Base-by-base conservation (phyloP, 2,329 filamentous ascomycete genomes). In the Hypoxylon sp. region DNA sequence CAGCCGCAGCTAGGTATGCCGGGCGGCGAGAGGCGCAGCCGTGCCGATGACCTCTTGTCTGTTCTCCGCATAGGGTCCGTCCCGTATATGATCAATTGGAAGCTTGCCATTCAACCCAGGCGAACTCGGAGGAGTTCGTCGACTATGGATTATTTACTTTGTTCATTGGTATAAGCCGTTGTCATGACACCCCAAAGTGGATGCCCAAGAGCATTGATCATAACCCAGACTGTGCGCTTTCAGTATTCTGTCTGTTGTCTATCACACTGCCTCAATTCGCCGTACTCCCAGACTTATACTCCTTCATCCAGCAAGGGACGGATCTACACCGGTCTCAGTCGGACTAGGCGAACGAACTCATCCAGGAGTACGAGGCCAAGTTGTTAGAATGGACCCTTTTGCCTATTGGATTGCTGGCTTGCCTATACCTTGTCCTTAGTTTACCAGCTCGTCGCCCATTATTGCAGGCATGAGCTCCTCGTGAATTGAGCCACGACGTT, bases 401-500 rank as follows among this genome's bases (percentile, higher is more conserved):
- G n/a, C 40, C 42, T 56, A 50, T 62, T 33, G 53, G 37, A 62
- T 68, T 64, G 51, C 42, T 48, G 63, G 66, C 57, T 35, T 50
- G 64, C 33, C 20, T 68, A 62, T 49, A 40, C 59, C 58, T 56
- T 51, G 17, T 20, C 54, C 58, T 35, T 46, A 35, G 31, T 59
- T 58, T 48, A 59, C 56, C 62, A 33, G 44, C 46, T 61, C 35
- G 58, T 58, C 71, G 40, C 57, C 54, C 22, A 13, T 51, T 55
- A 27, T 58, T 61, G 55, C 44, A 58, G 58, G 56, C 40, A 48
- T 11, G 30, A 40, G 22, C 42, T 33, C 37, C n/a, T 63, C 40
- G 58, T 63, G 54, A 58, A 61, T 65, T 66, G 62, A 49, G 66
- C 58, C 48, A 64, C 64, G 62, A 70, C 49, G 50, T 48, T 50